Conservation (phyloP, 352 stramenopile species). For the Pythium brachiatum region DNA sequence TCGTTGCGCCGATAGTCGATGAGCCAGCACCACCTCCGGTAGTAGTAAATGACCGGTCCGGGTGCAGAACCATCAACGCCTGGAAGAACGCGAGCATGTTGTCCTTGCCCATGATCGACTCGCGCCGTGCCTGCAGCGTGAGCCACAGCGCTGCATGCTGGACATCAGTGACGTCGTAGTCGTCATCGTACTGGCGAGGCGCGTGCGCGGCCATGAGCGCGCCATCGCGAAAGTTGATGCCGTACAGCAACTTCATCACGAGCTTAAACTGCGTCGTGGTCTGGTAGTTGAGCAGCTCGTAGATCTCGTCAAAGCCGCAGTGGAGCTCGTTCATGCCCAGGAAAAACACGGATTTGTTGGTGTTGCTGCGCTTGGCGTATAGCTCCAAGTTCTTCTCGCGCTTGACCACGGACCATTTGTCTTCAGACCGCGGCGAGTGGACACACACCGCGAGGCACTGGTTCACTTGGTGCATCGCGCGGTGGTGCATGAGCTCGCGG, state of each 20-base stretch:
- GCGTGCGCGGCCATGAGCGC: slow-evolving; percentile 41
- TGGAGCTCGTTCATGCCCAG: slow-evolving; percentile 58
- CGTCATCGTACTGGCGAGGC: slow-evolving; percentile 28
- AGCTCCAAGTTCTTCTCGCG: slow-evolving; percentile 52
- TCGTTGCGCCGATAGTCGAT: slow-evolving; percentile 20
- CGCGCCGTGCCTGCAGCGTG: slow-evolving; percentile 47
- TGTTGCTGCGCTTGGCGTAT: slow-evolving; percentile 46
- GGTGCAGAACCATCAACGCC: slow-evolving; percentile 55
- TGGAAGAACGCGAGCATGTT: slow-evolving; percentile 66
- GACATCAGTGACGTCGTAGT: slow-evolving; percentile 30
- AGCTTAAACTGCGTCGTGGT: slow-evolving; percentile 52
- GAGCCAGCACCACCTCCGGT: background rate
- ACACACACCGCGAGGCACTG: slow-evolving; percentile 52
- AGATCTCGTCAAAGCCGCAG: slow-evolving; percentile 60
- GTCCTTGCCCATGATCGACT: slow-evolving; percentile 46
- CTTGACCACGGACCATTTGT: slow-evolving; percentile 53
- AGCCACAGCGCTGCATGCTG: slow-evolving; percentile 69
- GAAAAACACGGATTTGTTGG: slow-evolving; percentile 40
- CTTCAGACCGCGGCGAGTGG: slow-evolving; percentile 48
- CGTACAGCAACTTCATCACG: slow-evolving; percentile 61
- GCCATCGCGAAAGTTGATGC: slow-evolving; percentile 54
- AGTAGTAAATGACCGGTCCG: slow-evolving; percentile 25
- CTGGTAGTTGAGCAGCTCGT: slow-evolving; percentile 55
- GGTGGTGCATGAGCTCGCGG: slow-evolving; percentile 55
- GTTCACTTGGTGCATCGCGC: slow-evolving; percentile 60